A percentile compares a stretch with the other conserved stretches of the same genome.
These are phyloP conservation scores for Conidiobolus coronatus DNA, from an alignment of 371 early-diverging fungal species.

Conservation along the genomic window DNA sequence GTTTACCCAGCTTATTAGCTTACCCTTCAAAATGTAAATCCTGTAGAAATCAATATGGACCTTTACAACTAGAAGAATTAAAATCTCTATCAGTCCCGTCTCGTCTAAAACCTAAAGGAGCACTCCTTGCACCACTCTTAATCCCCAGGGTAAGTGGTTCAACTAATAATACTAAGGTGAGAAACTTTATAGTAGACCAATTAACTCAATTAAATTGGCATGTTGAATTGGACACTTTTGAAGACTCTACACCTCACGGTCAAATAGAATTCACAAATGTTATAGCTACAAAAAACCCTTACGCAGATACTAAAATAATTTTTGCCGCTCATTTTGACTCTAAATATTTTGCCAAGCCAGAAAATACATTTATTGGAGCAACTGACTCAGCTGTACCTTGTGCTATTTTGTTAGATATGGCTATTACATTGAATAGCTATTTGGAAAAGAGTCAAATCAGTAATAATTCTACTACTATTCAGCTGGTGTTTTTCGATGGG, in stretches of 20 bases:
- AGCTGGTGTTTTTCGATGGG: conserved; percentile 90
- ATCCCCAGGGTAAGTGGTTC: conserved; percentile 59
- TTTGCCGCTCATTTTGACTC: conserved; percentile 87
- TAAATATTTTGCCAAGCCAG: conserved; percentile 26
- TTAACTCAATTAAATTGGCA: conserved; percentile 41
- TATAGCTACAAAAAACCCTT: conserved; percentile 61
- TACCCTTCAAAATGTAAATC: no score
- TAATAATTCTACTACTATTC: conserved; percentile 30
- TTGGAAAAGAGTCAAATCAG: conserved; percentile 9
- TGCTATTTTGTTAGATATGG: conserved; percentile 71
- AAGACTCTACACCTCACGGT: conserved; percentile 48
- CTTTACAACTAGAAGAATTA: no score
- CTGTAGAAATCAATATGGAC: no score
- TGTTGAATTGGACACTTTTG: conserved; percentile 59
- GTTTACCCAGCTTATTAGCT: no score
- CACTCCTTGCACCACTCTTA: conserved; percentile 33
- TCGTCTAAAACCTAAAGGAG: conserved; percentile 15
- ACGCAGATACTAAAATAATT: conserved; percentile 42
- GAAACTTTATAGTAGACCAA: conserved; percentile 31
- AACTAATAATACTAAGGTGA: conserved; percentile 34
- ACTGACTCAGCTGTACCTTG: conserved; percentile 70
- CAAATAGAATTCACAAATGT: conserved; percentile 57
- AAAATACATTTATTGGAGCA: conserved; percentile 41
- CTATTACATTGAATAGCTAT: conserved; percentile 21
- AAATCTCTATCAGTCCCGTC: no score